phyloP scores from a whole-genome alignment of 345 rosid species.

The Hirschfeldia incana region DNA sequence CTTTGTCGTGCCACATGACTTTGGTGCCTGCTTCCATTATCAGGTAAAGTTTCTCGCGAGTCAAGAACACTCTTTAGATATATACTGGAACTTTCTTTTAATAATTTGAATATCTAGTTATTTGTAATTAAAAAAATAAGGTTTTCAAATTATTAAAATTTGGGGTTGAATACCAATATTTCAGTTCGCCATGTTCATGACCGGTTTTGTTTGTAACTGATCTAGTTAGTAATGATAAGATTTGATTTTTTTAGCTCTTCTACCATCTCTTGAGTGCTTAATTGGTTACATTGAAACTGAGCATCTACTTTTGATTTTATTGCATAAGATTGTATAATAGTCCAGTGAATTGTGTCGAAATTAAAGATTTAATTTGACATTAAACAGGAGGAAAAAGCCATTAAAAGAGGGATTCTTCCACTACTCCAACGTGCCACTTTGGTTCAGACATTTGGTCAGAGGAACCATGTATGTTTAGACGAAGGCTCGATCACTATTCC shows the following conservation, averaged over 20 bases:
- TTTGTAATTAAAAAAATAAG: too few species aligned
- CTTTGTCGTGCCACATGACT: constrained; percentile 94
- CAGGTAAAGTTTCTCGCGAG: constrained; percentile 46
- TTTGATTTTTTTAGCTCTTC: not conserved
- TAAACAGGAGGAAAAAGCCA: constrained; percentile 90
- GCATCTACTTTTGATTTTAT: not conserved
- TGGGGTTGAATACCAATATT: too few species aligned
- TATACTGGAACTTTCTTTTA: too few species aligned
- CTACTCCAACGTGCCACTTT: constrained; percentile 75
- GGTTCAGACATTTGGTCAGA: constrained; percentile 95
- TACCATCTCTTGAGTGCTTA: not conserved
- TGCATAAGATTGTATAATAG: not conserved
- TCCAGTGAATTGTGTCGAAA: not conserved
- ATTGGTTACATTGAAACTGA: not conserved
- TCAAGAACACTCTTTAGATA: not conserved
- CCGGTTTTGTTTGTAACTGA: not conserved
- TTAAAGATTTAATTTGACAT: not conserved
- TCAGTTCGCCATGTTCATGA: too few species aligned
- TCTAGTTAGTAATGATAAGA: not conserved
- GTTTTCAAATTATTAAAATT: too few species aligned
- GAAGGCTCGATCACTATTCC: constrained; percentile 92
- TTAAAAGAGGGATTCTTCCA: constrained; percentile 84
- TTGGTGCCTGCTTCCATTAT: constrained; percentile 95
- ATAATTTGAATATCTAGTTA: too few species aligned
- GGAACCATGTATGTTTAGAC: constrained; percentile 91